Conservation (phyloP, 257 asterid species). For the Scutellaria barbata region DNA sequence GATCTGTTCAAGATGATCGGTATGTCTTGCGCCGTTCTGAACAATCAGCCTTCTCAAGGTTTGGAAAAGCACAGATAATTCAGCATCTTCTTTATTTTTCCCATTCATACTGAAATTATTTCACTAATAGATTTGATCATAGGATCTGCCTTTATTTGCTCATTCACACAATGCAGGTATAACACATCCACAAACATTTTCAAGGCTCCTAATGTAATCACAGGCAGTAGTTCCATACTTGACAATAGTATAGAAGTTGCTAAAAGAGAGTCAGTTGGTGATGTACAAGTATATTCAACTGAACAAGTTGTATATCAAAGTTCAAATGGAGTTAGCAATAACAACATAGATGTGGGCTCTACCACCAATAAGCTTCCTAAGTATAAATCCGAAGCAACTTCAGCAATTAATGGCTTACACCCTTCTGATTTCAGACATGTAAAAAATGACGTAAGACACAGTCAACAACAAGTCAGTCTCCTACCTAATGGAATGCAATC, state of each 20-base stretch:
- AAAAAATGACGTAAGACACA: slow-evolving; percentile 49
- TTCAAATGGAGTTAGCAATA: slow-evolving; percentile 63
- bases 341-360: slow-evolving; percentile 65
- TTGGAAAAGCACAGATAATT: slow-evolving; percentile 31
- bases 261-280: slow-evolving; percentile 48
- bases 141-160: slow-evolving; percentile 23
- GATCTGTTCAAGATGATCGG: slow-evolving; percentile 56
- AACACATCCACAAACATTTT: slow-evolving; percentile 55
- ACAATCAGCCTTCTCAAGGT: slow-evolving; percentile 94
- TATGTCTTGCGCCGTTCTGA: slow-evolving; percentile 66
- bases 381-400: slow-evolving; percentile 58
- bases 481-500: slow-evolving; percentile 47
- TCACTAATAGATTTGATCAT: slow-evolving; percentile 16
- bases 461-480: slow-evolving; percentile 41
- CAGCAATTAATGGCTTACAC: slow-evolving; percentile 50
- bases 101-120: slow-evolving; percentile 20
- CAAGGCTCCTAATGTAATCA: slow-evolving; percentile 56
- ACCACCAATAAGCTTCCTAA: slow-evolving; percentile 56
- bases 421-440: slow-evolving; percentile 56
- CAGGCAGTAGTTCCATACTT: slow-evolving; percentile 49
- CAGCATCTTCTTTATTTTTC: slow-evolving; percentile 19
- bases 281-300: slow-evolving; percentile 45
- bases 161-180: slow-evolving; percentile 57
- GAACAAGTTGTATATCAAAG: slow-evolving; percentile 50
- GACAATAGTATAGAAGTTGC: slow-evolving; percentile 55